Conservation (phyloP, 2,329 filamentous ascomycete species). For the Botrytis byssoidea region DNA sequence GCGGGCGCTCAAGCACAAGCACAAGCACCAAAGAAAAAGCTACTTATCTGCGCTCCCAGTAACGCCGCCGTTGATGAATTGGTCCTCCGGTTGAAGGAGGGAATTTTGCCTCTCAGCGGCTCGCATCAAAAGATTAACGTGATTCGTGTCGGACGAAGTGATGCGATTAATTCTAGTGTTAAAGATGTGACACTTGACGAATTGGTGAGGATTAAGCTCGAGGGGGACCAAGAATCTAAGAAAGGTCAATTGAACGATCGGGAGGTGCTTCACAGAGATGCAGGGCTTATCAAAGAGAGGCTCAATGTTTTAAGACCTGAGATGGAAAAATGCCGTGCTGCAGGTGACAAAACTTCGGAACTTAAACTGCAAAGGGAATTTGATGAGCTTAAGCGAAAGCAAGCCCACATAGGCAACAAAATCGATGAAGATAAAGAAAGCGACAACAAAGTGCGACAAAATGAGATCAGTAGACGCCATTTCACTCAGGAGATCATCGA, state of each 20-base stretch:
- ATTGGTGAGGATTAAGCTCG: conserved; percentile 73
- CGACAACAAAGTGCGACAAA: conserved; percentile 79
- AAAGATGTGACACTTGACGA: conserved; percentile 92
- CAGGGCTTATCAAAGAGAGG: conserved; percentile 70
- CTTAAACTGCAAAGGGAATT: conserved; percentile 71
- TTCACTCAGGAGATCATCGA: conserved; percentile 91
- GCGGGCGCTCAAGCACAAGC: conserved; percentile 41
- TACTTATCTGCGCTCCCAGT: conserved; percentile 95
- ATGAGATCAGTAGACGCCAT: conserved; percentile 78
- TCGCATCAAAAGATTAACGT: conserved; percentile 76
- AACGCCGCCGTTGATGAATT: conserved; percentile 97
- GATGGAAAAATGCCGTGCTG: conserved; percentile 64
- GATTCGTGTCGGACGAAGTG: conserved; percentile 82
- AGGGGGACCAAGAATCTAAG: conserved; percentile 58
- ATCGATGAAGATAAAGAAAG: conserved; percentile 88
- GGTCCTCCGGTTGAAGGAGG: conserved; percentile 86
- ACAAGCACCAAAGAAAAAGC: conserved; percentile 63
- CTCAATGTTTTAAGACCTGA: conserved; percentile 69
- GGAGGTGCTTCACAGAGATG: conserved; percentile 62
- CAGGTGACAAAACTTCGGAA: conserved; percentile 48
- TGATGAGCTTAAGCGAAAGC: conserved; percentile 73
- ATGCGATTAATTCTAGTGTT: conserved; percentile 87
- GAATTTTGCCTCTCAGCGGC: conserved; percentile 75
- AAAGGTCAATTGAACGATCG: conserved; percentile 49
- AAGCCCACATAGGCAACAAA: conserved; percentile 71